These are phyloP conservation scores for Aegilops speltoides DNA, from an alignment of 176 grass and related monocot species.

Conservation along the genomic window DNA sequence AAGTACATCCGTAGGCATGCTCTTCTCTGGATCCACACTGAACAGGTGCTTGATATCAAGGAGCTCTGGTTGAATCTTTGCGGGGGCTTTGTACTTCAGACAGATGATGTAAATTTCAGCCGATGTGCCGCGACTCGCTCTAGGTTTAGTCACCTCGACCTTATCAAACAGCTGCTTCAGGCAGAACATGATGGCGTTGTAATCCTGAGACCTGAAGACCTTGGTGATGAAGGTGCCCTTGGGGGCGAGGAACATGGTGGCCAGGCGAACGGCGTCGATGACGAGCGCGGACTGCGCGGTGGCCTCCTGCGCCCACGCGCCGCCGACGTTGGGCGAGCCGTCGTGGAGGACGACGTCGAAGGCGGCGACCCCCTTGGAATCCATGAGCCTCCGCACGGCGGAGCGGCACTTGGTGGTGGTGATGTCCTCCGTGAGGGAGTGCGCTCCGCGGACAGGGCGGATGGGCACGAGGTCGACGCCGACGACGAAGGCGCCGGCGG, in stretches of 20 bases:
- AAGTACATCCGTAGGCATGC: conserved; percentile 61
- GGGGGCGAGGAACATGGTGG: conserved; percentile 74
- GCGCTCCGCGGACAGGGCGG: conserved; percentile 73
- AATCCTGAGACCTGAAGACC: conserved; percentile 98
- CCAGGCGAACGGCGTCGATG: conserved; percentile 65
- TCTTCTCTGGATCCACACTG: conserved; percentile 58
- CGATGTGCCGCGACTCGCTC: conserved; percentile 76
- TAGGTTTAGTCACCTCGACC: conserved; percentile 84
- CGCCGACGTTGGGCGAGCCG: conserved; percentile 90
- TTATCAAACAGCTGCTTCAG: conserved; percentile 95
- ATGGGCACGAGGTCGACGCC: conserved; percentile 85
- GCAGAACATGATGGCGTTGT: conserved; percentile 80
- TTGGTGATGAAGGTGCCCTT: conserved; percentile 82
- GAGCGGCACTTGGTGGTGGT: conserved; percentile 80
- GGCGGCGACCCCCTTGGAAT: conserved; percentile 46
- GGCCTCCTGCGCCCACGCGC: conserved; percentile 90
- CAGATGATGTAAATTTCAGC: conserved; percentile 95
- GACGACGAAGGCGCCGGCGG: conserved; percentile 66
- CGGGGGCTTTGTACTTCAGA: conserved; percentile 74
- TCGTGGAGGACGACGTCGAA: conserved; percentile 93
- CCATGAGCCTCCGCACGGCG: conserved; percentile 65
- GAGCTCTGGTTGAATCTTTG: conserved; percentile 93
- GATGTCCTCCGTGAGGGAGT: conserved; percentile 81
- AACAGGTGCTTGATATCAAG: conserved; percentile 90
- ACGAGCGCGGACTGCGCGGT: conserved; percentile 77